A percentile compares a stretch with the other conserved stretches of the same genome.
phyloP scores from a whole-genome alignment of 371 early-diverging fungal species.

The Dichotomocladium elegans region DNA sequence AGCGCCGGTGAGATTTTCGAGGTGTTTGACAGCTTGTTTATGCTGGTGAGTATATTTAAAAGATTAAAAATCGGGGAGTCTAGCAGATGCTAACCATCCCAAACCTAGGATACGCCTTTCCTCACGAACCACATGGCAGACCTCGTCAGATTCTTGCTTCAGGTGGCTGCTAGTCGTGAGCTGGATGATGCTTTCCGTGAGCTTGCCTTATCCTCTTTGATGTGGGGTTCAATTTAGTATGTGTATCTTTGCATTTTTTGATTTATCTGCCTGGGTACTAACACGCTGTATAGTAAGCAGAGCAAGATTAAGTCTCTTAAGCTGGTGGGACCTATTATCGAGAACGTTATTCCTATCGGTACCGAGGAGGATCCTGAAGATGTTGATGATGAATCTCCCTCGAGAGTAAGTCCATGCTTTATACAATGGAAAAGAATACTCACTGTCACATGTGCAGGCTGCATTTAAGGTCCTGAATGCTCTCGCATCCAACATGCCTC shows the following conservation, averaged over 20 bases:
- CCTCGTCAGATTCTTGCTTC: slow-evolving; percentile 73
- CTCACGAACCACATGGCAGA: slow-evolving; percentile 69
- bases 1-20: slow-evolving; percentile 76
- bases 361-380: slow-evolving; percentile 81
- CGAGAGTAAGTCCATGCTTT: slow-evolving; percentile 22
- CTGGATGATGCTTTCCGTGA: slow-evolving; percentile 67
- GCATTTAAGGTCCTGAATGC: slow-evolving; percentile 70
- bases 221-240: slow-evolving; percentile 75
- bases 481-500: slow-evolving; percentile 75
- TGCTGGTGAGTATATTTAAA: slow-evolving; percentile 43
- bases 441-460: slow-evolving; percentile 14
- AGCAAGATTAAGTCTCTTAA: slow-evolving; percentile 73
- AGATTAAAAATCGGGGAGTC: neutral
- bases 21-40: slow-evolving; percentile 75
- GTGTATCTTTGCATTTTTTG: slow-evolving; percentile 11
- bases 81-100: neutral
- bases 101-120: slow-evolving; percentile 64
- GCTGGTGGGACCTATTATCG: slow-evolving; percentile 70
- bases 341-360: slow-evolving; percentile 74
- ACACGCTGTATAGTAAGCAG: slow-evolving; percentile 50
- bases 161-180: slow-evolving; percentile 57
- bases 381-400: slow-evolving; percentile 77
- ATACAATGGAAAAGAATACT: neutral
- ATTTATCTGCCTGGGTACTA: neutral
- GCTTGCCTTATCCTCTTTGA: slow-evolving; percentile 75